Conservation (phyloP, 2,329 filamentous ascomycete genomes). For the Phialocephala sp. region DNA sequence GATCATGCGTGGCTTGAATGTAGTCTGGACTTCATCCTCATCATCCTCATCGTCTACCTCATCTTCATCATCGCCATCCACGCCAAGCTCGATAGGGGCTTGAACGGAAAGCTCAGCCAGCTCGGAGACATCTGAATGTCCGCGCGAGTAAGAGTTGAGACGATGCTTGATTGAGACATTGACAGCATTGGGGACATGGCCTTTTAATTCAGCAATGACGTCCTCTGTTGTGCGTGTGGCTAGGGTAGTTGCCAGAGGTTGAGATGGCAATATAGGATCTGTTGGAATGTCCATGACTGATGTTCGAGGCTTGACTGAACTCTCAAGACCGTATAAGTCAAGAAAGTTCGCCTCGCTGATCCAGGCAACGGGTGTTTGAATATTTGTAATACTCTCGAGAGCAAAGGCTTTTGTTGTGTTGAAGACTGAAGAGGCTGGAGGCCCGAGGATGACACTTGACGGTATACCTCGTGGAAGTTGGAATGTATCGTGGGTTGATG, state of each 20-base stretch:
- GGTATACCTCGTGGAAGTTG: background rate
- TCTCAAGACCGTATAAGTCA: background rate
- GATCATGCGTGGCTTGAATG: constrained; percentile 45
- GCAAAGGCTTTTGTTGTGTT: background rate
- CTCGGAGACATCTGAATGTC: constrained; percentile 10
- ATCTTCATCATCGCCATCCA: constrained; percentile 2
- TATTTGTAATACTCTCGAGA: background rate
- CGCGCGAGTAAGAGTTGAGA: background rate
- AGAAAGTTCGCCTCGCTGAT: background rate
- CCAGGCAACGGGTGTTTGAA: background rate
- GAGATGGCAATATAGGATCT: constrained; percentile 4
- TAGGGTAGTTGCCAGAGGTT: constrained; percentile 28
- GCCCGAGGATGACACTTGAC: background rate
- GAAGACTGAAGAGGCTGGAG: background rate
- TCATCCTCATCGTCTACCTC: constrained; percentile 31
- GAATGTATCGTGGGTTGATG: background rate
- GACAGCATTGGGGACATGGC: background rate
- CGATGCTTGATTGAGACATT: background rate
- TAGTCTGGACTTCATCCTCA: constrained; percentile 36
- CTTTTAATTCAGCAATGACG: constrained; percentile 41
- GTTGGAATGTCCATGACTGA: background rate
- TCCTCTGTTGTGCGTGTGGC: constrained; percentile 36
- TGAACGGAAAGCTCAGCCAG: background rate
- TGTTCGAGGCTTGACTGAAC: background rate
- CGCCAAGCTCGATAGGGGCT: background rate